These are phyloP conservation scores for Eudorina sp. DNA, from an alignment of 139 green algal species.

Conservation along the genomic window DNA sequence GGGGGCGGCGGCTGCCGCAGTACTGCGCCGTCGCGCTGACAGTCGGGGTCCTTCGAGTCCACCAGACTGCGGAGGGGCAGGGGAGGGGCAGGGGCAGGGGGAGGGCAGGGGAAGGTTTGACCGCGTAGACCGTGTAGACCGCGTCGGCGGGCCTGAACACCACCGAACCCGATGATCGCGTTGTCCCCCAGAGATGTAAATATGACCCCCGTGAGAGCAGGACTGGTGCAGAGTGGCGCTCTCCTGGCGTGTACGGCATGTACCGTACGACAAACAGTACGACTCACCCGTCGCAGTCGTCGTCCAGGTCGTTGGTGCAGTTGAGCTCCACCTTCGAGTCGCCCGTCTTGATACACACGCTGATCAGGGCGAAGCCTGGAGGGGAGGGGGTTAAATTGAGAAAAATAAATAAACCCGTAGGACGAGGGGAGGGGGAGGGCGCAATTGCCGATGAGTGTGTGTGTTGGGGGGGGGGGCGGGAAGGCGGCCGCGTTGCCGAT, in stretches of 20 bases:
- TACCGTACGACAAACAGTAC: no score
- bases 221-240: no score
- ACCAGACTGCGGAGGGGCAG: constrained; percentile 16
- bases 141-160: background rate
- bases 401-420: no score
- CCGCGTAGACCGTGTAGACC: no score
- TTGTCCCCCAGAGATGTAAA: background rate
- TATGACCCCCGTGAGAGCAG: background rate
- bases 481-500: no score
- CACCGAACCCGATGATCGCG: background rate
- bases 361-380: constrained; percentile 22
- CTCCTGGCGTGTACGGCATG: background rate
- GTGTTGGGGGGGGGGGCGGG: no score
- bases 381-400: no score
- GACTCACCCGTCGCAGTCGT: constrained; percentile 39
- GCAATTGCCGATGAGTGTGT: no score
- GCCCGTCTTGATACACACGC: constrained; percentile 19
- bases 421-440: background rate
- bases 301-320: constrained; percentile 9
- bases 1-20: no score
- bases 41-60: constrained; percentile 29
- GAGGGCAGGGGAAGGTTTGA: no score
- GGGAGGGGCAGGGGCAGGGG: background rate
- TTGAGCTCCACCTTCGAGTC: background rate
- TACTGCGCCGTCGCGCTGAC: background rate